These are phyloP conservation scores for Nyctanthes arbortristis DNA, from an alignment of 257 asterid species.

Conservation along the genomic window DNA sequence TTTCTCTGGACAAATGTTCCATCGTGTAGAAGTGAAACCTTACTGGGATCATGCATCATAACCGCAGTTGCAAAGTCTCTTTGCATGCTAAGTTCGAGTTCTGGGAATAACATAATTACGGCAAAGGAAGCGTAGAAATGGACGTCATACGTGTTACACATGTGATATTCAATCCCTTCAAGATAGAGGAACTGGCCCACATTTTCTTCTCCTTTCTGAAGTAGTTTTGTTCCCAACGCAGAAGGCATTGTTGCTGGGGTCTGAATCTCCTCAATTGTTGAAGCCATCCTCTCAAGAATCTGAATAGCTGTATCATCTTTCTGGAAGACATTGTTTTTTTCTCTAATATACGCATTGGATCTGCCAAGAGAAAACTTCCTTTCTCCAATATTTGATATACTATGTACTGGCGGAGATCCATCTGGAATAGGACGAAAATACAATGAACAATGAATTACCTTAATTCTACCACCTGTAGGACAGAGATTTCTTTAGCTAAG, in stretches of 20 bases:
- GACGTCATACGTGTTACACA: constrained; percentile 95
- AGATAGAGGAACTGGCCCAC: constrained; percentile 92
- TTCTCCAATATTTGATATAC: constrained; percentile 52
- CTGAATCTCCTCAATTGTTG: constrained; percentile 60
- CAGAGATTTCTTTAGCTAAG: constrained; percentile 13
- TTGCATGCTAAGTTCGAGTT: constrained; percentile 88
- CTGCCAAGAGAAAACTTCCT: constrained; percentile 62
- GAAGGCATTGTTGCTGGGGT: constrained; percentile 60
- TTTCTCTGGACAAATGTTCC: constrained; percentile 70
- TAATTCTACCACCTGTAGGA: constrained; percentile 17
- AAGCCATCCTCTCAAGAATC: constrained; percentile 82
- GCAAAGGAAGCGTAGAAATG: constrained; percentile 93
- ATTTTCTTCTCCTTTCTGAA: constrained; percentile 77
- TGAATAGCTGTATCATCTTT: constrained; percentile 60
- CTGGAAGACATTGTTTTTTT: constrained; percentile 27
- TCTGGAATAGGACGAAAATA: constrained; percentile 42
- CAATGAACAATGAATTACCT: not conserved
- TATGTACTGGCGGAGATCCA: constrained; percentile 79
- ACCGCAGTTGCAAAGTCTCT: constrained; percentile 96
- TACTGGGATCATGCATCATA: constrained; percentile 94
- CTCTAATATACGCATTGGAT: constrained; percentile 33
- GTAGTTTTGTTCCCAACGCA: constrained; percentile 74
- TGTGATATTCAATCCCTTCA: constrained; percentile 93
- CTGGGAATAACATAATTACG: constrained; percentile 71
- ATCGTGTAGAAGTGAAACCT: constrained; percentile 54